Percentiles rank a stretch among this genome's conserved stretches.
Conservation (phyloP, 1,284 basidiomycete species). For the Exobasidium cylindrosporum region DNA sequence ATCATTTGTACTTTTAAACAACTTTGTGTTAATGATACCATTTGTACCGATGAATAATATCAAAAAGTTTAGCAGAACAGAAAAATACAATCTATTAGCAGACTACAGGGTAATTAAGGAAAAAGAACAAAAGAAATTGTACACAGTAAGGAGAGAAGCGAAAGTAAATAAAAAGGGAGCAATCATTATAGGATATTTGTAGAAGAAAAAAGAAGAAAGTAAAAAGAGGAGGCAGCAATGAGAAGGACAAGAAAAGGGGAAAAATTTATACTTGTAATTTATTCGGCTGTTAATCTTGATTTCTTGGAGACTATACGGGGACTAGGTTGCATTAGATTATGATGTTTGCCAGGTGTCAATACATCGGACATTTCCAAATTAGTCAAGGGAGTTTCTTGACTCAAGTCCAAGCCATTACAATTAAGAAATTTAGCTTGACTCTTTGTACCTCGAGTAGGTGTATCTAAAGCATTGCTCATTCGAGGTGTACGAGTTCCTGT, state of each 20-base stretch:
- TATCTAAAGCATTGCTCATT: not conserved
- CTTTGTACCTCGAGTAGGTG: slow-evolving; percentile 5
- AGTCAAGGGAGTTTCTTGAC: not conserved
- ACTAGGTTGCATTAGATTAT: not conserved
- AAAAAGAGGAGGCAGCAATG: not conserved
- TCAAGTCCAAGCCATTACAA: not conserved
- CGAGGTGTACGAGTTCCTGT: not conserved
- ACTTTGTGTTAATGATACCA: too few relatives aligned
- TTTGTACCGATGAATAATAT: too few relatives aligned
- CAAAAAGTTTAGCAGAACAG: too few relatives aligned
- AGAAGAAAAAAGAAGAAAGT: too few relatives aligned
- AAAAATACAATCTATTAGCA: too few relatives aligned
- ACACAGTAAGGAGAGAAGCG: too few relatives aligned
- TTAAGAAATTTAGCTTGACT: slow-evolving; percentile 4
- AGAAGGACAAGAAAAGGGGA: not conserved
- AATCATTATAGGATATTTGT: too few relatives aligned
- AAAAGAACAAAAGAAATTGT: too few relatives aligned
- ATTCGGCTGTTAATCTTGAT: not conserved
- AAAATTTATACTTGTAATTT: too few relatives aligned
- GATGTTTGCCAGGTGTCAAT: not conserved
- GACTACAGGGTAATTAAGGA: too few relatives aligned
- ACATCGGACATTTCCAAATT: not conserved
- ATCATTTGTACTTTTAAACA: too few relatives aligned
- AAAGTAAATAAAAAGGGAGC: too few relatives aligned
- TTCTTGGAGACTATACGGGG: not conserved